A percentile compares a stretch with the other conserved stretches of the same genome.
Evolutionary conservation across 2,329 filamentous ascomycete genomes (phyloP).

Genomic region (Ciborinia camelliae): DNA sequence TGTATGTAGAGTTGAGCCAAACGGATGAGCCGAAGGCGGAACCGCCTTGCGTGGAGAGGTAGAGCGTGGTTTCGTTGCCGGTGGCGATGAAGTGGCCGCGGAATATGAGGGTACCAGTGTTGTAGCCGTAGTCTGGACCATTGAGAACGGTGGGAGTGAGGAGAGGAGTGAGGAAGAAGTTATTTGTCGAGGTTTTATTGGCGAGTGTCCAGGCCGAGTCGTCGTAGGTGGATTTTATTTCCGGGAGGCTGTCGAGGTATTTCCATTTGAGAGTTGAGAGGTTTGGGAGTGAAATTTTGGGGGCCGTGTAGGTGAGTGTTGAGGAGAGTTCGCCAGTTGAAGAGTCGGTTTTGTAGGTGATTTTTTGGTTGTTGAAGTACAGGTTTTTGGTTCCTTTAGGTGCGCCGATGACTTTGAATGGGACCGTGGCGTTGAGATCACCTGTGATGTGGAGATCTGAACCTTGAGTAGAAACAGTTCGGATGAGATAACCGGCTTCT

Average conservation of each 20-base stretch:
- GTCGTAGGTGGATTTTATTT: slow-evolving; percentile 61
- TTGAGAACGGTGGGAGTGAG: slow-evolving; percentile 66
- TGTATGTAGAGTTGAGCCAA: slow-evolving; percentile 60
- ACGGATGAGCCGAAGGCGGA: slow-evolving; percentile 62
- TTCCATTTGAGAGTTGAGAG: slow-evolving; percentile 63
- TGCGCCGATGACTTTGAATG: slow-evolving; percentile 66
- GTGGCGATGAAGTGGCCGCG: slow-evolving; percentile 62
- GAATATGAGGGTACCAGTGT: slow-evolving; percentile 66
- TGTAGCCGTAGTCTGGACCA: slow-evolving; percentile 69
- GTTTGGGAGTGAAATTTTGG: slow-evolving; percentile 53
- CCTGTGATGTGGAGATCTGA: slow-evolving; percentile 60
- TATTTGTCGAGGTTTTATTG: slow-evolving; percentile 52
- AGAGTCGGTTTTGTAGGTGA: slow-evolving; percentile 41
- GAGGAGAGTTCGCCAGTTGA: slow-evolving; percentile 50
- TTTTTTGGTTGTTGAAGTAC: slow-evolving; percentile 56
- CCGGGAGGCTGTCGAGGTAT: slow-evolving; percentile 67
- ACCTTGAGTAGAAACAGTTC: slow-evolving; percentile 55
- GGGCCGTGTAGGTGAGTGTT: slow-evolving; percentile 49
- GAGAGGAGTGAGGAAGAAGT: slow-evolving; percentile 46
- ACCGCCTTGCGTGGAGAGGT: slow-evolving; percentile 62
- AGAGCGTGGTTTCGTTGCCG: slow-evolving; percentile 56
- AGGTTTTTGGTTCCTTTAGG: slow-evolving; percentile 50
- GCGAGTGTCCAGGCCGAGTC: slow-evolving; percentile 65
- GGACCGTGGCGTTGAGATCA: slow-evolving; percentile 67
- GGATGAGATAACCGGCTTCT: slow-evolving; percentile 61